Percentiles rank a stretch among this genome's conserved stretches.
phyloP scores from a whole-genome alignment of 345 rosid species.

The Eucalyptus victrix region DNA sequence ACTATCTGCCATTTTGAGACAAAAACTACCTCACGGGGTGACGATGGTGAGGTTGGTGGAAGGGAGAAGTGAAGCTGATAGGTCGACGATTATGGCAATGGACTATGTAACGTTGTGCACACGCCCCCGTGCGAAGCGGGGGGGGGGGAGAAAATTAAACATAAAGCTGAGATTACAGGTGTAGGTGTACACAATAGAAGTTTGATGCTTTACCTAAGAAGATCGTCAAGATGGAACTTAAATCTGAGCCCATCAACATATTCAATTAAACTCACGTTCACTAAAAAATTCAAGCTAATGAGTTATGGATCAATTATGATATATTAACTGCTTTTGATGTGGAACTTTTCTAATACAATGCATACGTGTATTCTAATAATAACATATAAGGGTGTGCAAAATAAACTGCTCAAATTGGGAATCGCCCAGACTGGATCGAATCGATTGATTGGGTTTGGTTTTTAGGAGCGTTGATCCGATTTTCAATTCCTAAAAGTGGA shows the following conservation, averaged over 20 bases:
- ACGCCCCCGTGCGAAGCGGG: neutral
- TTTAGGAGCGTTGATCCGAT: accelerated
- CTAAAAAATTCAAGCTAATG: too few species aligned
- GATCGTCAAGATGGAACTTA: too few species aligned
- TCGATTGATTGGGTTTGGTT: accelerated
- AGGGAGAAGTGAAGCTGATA: neutral
- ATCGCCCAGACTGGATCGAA: accelerated
- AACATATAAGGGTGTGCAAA: neutral
- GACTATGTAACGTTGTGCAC: neutral
- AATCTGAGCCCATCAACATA: neutral
- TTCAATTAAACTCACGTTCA: too few species aligned
- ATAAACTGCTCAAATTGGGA: too few species aligned
- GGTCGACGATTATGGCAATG: neutral
- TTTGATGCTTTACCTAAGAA: neutral
- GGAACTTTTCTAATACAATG: too few species aligned
- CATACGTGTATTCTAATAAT: neutral
- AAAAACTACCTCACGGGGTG: accelerated
- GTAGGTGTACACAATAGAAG: neutral
- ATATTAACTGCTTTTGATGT: accelerated
- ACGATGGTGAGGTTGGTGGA: neutral
- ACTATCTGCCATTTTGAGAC: neutral
- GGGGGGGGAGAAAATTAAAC: neutral
- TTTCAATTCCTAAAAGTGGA: too few species aligned
- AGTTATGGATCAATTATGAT: too few species aligned
- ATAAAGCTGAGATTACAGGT: neutral